phyloP scores from a whole-genome alignment of 2,329 filamentous ascomycete genomes.

The Aspergillus ochraceoroseus region DNA sequence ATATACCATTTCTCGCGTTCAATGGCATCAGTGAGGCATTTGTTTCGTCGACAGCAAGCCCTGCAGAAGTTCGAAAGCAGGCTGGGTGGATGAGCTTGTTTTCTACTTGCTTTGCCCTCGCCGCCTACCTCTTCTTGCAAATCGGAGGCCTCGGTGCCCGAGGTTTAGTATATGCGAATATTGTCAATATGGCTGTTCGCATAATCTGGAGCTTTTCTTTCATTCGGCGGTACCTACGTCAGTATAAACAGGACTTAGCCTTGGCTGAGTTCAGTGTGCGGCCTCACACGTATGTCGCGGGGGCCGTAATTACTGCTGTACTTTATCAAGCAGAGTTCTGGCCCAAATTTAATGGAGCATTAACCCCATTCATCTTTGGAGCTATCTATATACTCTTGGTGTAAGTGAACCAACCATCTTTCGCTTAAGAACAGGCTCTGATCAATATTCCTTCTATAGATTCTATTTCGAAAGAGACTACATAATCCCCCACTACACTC shows the following conservation, averaged over 20 bases:
- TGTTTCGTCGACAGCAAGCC: conserved; percentile 76
- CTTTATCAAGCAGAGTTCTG: conserved; percentile 19
- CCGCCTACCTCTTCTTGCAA: conserved; percentile 70
- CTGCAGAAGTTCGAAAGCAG: conserved; percentile 69
- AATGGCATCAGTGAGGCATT: conserved; percentile 93
- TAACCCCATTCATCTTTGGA: conserved; percentile 50
- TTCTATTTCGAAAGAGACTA: conserved; percentile 36
- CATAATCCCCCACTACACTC: conserved; percentile 26
- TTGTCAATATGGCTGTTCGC: conserved; percentile 80
- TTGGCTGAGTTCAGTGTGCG: conserved; percentile 45
- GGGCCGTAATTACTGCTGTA: conserved; percentile 44
- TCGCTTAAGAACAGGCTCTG: conserved; percentile 15
- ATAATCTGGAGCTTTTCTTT: conserved; percentile 76
- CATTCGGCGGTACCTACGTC: conserved; percentile 60
- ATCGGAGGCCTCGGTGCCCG: conserved; percentile 65
- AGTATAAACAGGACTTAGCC: conserved; percentile 43
- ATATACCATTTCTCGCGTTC: conserved; percentile 84
- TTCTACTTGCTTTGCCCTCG: conserved; percentile 67
- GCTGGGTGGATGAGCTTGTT: conserved; percentile 80
- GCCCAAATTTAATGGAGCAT: conserved; percentile 24
- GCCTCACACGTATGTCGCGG: conserved; percentile 43
- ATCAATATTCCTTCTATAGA: conserved; percentile 25
- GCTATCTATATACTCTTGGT: conserved; percentile 53
- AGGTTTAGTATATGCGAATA: conserved; percentile 81
- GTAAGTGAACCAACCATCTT: conserved; percentile 51